Conservation (phyloP, 2,329 filamentous ascomycete genomes). For the Neophaeococcomyces aloes region DNA sequence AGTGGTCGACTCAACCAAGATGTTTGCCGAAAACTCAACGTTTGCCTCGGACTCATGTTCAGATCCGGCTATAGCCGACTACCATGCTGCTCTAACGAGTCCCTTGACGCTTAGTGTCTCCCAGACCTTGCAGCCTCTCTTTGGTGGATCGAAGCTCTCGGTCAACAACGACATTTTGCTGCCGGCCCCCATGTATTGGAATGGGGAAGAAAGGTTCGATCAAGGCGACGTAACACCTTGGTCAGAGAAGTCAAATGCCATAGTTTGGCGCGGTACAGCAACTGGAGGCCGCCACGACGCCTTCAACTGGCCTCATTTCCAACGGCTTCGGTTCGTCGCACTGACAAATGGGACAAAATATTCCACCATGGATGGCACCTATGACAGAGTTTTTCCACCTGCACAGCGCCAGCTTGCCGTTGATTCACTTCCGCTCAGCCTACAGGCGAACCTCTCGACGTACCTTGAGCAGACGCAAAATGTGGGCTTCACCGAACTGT, state of each 20-base stretch:
- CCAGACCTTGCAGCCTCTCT: conserved; percentile 37
- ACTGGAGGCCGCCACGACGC: conserved; percentile 37
- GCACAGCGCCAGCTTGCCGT: conserved; percentile 24
- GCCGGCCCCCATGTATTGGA: conserved; percentile 42
- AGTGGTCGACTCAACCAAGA: conserved; percentile 26
- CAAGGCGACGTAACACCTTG: conserved; percentile 29
- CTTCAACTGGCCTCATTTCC: conserved; percentile 60
- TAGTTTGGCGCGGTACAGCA: conserved; percentile 41
- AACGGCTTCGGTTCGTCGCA: conserved; percentile 63
- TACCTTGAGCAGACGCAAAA: conserved; percentile 32
- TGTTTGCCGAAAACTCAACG: conserved; percentile 41
- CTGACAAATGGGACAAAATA: conserved; percentile 60
- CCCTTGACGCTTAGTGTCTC: conserved; percentile 38
- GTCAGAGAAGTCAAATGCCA: conserved; percentile 31
- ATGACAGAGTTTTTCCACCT: conserved; percentile 22
- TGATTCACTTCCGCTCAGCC: conserved; percentile 22
- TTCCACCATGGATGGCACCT: conserved; percentile 31
- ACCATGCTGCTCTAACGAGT: conserved; percentile 41
- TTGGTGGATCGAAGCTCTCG: conserved; percentile 40
- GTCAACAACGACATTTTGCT: conserved; percentile 44
- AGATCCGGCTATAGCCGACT: conserved; percentile 34
- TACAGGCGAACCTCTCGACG: conserved; percentile 19
- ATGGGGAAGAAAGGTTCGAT: conserved; percentile 33
- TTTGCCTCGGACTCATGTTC: conserved; percentile 36
- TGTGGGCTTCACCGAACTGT: conserved; percentile 34